Evolutionary conservation across 176 grass and related monocot species (phyloP).

Genomic region (Ananas comosus): DNA sequence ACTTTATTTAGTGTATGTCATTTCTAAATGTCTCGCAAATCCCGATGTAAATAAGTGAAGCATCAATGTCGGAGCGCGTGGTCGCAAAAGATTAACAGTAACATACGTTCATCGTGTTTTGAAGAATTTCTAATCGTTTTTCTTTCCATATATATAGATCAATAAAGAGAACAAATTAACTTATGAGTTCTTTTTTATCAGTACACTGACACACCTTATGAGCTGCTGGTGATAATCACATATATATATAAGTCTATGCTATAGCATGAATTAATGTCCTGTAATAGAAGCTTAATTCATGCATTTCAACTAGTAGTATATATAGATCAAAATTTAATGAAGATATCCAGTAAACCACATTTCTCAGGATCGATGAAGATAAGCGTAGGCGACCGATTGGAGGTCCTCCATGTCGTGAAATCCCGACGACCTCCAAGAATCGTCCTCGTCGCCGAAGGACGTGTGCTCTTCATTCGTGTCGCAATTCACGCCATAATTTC

Average conservation of each 20-base stretch:
- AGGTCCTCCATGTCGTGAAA: conserved; percentile 5
- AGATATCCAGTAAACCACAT: neutral
- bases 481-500: neutral
- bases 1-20: neutral
- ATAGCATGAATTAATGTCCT: neutral
- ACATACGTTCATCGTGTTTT: neutral
- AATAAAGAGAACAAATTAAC: too few relatives aligned
- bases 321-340: conserved; percentile 12
- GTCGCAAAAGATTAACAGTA: neutral
- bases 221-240: too few relatives aligned
- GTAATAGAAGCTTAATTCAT: neutral
- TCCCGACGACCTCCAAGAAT: neutral
- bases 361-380: conserved; percentile 6
- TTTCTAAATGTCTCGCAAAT: neutral
- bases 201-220: too few relatives aligned
- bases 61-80: neutral
- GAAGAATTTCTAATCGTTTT: neutral
- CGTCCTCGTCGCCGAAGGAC: neutral
- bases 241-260: neutral
- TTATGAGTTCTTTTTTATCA: too few relatives aligned
- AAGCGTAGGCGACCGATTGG: conserved; percentile 1
- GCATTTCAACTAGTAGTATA: neutral
- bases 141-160: too few relatives aligned
- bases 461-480: neutral
- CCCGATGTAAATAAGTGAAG: neutral